Evolutionary conservation across 2,329 filamentous ascomycete species (phyloP), one percentile per base, ranked within the genome.

Genomic region (Claviceps pazoutovae): DNA sequence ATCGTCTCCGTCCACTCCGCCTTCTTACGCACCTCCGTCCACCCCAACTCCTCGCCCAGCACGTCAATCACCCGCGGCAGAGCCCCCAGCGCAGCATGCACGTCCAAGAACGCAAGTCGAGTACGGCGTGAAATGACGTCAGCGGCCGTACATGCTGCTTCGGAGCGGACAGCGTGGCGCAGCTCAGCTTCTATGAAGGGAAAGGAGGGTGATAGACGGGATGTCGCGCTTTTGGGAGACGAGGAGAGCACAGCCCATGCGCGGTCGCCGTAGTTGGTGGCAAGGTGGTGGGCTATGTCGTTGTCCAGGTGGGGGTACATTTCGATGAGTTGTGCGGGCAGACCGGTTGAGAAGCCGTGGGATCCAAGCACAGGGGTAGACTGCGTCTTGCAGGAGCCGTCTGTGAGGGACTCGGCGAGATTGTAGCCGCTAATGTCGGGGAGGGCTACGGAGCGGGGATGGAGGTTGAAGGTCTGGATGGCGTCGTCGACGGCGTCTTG

Each of bases 401-500:
- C 82, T 30, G 87, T 78, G 53, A 74, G 58, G 50, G 67, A 55
- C 17, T 59, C 59, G 14, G 59, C 53, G 19, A 64, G 67, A 48
- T 80, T 76, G 45, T 80, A 81, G 56, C 84, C 84, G 61, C 78
- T 83, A 57, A 89, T 78, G 53, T 83, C 78, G 11, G 83, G 80
- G 50, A 80, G 68, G 19, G 69, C 53, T 14, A 83, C 62, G 23
- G 74, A 66, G 8, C 67, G 66, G 5, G 83, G 70, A 49, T 71
- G 66, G 30, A 90, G 74, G 41, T 71, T 64, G 64, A 88, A 89
- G 49, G 77, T 72, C 55, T 75, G 71, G 67, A 90, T 76, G 30
- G 86, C 86, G 61, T 88, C 82, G 62, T 91, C 86, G 55, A 93
- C 86, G 47, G 85, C 84, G 61, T 91, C 86, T 66, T 93, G 84